A percentile compares a stretch with the other conserved stretches of the same genome.
These are phyloP conservation scores for Urtica urens DNA, from an alignment of 306 rosid genomes.

Conservation along the genomic window DNA sequence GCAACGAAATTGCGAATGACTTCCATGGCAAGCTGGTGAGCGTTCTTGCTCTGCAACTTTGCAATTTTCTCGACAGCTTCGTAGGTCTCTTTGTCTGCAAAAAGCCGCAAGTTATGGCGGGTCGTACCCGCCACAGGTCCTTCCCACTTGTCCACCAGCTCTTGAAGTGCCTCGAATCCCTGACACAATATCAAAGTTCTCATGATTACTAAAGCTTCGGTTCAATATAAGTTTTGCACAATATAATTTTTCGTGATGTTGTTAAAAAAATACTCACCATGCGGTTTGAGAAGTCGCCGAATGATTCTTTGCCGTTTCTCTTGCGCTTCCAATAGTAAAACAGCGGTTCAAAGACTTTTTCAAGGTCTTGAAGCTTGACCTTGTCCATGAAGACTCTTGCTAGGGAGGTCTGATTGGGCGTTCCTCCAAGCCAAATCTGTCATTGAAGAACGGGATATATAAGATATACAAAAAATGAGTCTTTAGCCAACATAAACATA, in stretches of 20 bases:
- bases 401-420: slow-evolving; percentile 57
- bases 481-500: no score
- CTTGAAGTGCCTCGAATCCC: slow-evolving; percentile 88
- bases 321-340: slow-evolving; percentile 82
- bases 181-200: slow-evolving; percentile 23
- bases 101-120: slow-evolving; percentile 71
- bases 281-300: slow-evolving; percentile 68
- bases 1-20: slow-evolving; percentile 78
- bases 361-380: slow-evolving; percentile 86
- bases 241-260: background rate
- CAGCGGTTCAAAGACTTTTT: slow-evolving; percentile 83
- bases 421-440: slow-evolving; percentile 98
- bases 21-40: slow-evolving; percentile 90
- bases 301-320: slow-evolving; percentile 88
- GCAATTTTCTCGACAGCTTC: slow-evolving; percentile 69
- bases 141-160: slow-evolving; percentile 71
- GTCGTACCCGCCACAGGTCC: slow-evolving; percentile 56
- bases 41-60: slow-evolving; percentile 71
- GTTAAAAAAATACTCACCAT: slow-evolving; percentile 34
- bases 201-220: slow-evolving; percentile 5
- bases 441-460: background rate
- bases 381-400: slow-evolving; percentile 80
- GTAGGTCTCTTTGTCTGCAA: slow-evolving; percentile 76
- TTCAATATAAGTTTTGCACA: background rate
- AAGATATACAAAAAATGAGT: no score